These are phyloP conservation scores for Rhynchospora pubera DNA, from an alignment of 176 grass and related monocot genomes.

Conservation along the genomic window DNA sequence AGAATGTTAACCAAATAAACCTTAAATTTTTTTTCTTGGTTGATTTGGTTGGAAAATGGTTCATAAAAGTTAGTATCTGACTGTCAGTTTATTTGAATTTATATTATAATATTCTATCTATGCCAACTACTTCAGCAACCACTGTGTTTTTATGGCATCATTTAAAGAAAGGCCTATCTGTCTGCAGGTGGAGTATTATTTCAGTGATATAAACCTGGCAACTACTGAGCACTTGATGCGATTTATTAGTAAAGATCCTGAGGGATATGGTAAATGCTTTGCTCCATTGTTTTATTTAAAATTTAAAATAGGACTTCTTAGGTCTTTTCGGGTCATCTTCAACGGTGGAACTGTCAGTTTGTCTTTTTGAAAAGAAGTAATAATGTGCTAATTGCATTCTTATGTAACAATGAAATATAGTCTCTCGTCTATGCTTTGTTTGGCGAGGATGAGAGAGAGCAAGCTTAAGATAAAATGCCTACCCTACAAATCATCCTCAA, in stretches of 20 bases:
- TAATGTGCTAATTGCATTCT: not conserved
- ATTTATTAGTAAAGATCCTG: slow-evolving; percentile 81
- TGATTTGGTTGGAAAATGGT: slow-evolving; percentile 13
- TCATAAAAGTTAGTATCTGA: not conserved
- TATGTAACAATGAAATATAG: not conserved
- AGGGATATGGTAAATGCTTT: slow-evolving; percentile 77
- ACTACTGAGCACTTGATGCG: slow-evolving; percentile 99
- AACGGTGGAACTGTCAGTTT: not conserved
- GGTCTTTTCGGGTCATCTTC: not conserved
- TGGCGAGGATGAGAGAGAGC: not conserved
- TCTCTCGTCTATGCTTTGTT: not conserved
- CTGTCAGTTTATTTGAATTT: slow-evolving; percentile 22
- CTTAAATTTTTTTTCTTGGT: not conserved
- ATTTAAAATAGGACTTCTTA: not conserved
- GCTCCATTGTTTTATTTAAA: not conserved
- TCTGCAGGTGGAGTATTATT: slow-evolving; percentile 91
- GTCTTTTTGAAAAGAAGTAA: not conserved
- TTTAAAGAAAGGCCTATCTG: slow-evolving; percentile 13
- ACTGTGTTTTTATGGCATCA: not conserved
- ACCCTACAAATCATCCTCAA: not conserved
- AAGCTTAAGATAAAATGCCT: not conserved
- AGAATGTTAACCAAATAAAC: not conserved
- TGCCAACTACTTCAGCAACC: not conserved
- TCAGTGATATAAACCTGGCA: slow-evolving; percentile 85
- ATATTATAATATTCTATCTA: not conserved